These are phyloP conservation scores for Volvox africanus DNA, from an alignment of 139 green algal species.

Conservation along the genomic window DNA sequence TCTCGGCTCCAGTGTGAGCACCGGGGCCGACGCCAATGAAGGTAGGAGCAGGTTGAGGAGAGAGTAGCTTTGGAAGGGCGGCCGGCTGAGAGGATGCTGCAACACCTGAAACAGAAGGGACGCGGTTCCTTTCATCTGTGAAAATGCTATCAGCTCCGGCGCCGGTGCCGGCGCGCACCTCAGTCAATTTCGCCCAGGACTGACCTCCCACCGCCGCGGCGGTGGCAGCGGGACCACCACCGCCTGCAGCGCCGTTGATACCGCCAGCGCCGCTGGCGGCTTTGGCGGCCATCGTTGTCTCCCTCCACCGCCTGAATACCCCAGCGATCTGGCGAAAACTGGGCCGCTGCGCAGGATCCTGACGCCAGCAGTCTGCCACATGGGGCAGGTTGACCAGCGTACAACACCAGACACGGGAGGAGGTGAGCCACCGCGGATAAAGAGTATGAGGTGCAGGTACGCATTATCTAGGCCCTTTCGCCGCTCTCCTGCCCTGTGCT, in stretches of 20 bases:
- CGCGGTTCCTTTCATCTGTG: no score
- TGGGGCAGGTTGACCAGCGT: background rate
- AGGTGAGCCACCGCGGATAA: background rate
- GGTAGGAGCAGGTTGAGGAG: background rate
- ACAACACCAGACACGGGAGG: background rate
- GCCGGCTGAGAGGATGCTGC: no score
- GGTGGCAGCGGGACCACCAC: no score
- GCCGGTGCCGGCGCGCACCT: background rate
- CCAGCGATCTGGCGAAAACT: conserved; percentile 53
- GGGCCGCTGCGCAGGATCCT: conserved; percentile 51
- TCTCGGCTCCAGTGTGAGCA: background rate
- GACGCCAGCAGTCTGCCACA: conserved; percentile 57
- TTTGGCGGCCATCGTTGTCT: conserved; percentile 22
- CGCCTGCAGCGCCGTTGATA: no score
- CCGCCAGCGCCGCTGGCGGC: background rate
- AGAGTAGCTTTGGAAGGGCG: background rate
- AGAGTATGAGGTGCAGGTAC: background rate
- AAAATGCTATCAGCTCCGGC: background rate
- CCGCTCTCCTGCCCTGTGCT: background rate
- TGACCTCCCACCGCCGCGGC: no score
- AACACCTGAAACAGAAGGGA: no score
- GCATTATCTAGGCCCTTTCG: background rate
- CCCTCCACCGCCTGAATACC: conserved; percentile 41
- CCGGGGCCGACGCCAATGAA: background rate
- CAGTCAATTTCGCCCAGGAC: no score